These are phyloP conservation scores for Russula compacta DNA, from an alignment of 768 basidiomycete genomes.

Conservation along the genomic window DNA sequence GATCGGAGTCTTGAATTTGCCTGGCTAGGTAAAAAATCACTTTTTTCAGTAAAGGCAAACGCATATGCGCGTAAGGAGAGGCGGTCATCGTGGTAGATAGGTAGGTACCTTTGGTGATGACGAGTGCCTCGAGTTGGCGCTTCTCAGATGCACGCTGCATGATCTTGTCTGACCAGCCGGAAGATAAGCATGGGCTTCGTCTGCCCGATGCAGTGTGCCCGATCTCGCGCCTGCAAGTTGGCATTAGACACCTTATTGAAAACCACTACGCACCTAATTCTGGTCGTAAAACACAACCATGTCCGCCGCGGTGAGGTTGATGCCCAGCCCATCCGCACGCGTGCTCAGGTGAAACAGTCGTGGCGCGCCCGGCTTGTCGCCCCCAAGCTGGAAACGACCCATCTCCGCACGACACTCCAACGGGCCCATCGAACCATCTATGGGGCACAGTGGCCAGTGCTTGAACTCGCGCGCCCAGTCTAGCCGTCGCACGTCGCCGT, in stretches of 20 bases:
- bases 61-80: background rate
- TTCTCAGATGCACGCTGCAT: conserved; percentile 78
- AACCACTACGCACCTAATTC: conserved; percentile 57
- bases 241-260: background rate
- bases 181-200: conserved; percentile 85
- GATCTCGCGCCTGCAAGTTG: conserved; percentile 85
- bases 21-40: conserved; percentile 31
- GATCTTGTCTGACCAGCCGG: conserved; percentile 79
- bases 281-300: conserved; percentile 93
- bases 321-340: conserved; percentile 68
- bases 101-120: conserved; percentile 77
- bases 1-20: conserved; percentile 77
- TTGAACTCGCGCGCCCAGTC: conserved; percentile 87
- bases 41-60: background rate
- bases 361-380: conserved; percentile 53
- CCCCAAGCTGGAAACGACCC: conserved; percentile 70
- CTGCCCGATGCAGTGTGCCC: conserved; percentile 95
- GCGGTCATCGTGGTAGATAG: background rate
- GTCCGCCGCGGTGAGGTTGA: conserved; percentile 75
- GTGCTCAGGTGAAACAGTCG: conserved; percentile 74
- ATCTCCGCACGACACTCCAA: conserved; percentile 78
- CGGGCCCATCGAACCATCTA: conserved; percentile 84
- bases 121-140: too few species aligned
- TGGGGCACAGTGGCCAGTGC: conserved; percentile 77
- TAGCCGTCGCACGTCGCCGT: conserved; percentile 26